Evolutionary conservation across 1,284 basidiomycete species (phyloP).

Genomic region (Ustilago hordei): DNA sequence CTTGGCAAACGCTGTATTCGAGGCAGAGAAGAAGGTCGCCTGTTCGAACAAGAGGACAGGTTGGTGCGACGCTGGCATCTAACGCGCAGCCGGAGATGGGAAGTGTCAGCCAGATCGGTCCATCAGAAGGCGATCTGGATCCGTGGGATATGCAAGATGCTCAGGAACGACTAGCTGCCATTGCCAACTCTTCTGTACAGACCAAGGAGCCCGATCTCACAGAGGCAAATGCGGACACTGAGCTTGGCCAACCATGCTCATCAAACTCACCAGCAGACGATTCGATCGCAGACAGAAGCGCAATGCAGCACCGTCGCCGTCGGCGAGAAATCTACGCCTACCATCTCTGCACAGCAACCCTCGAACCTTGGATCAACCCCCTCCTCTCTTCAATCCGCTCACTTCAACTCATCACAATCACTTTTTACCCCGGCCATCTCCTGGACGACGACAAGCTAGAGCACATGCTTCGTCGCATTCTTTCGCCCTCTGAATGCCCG

Average conservation of each 20-base stretch:
- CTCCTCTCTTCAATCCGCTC: constrained; percentile 36
- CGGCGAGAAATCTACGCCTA: constrained; percentile 47
- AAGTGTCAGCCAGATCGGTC: constrained; percentile 17
- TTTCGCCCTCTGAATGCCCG: constrained; percentile 29
- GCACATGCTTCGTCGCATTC: constrained; percentile 48
- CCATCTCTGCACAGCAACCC: constrained; percentile 43
- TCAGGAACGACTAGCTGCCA: constrained; percentile 37
- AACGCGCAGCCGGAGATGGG: neutral
- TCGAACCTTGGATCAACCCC: constrained; percentile 47
- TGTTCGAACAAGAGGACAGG: neutral
- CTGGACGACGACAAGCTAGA: constrained; percentile 56
- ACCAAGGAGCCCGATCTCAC: neutral
- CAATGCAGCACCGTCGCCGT: neutral
- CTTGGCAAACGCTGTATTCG: constrained; percentile 49
- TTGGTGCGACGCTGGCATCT: neutral
- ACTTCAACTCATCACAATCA: constrained; percentile 43
- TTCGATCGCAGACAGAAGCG: too few species aligned
- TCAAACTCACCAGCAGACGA: neutral
- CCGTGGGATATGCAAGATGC: constrained; percentile 54
- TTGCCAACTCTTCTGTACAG: constrained; percentile 11
- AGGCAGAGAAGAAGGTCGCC: constrained; percentile 18
- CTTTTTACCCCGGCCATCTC: constrained; percentile 48
- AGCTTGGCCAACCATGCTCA: neutral
- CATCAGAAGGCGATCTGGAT: constrained; percentile 45
- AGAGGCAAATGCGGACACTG: neutral